Evolutionary conservation across 2,329 filamentous ascomycete species (phyloP), one percentile per base, ranked within the genome.

Genomic region (Colletotrichum siamense): DNA sequence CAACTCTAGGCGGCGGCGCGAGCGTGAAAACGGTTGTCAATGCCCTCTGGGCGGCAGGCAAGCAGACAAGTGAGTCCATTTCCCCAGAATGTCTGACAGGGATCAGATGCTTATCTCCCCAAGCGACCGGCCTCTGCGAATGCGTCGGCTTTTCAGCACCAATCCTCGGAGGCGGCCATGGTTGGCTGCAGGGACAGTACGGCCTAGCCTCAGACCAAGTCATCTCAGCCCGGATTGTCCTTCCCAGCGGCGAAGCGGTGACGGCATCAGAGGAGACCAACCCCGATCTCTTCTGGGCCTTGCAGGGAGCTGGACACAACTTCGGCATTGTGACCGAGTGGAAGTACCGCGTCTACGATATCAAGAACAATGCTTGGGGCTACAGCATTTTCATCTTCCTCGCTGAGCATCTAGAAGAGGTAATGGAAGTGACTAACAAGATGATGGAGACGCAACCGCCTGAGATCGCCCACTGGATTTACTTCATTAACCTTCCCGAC

Each of bases 221-320:
- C 26, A 32, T 84, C 18, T 84, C 82, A 2, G 75, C 82, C 12
- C 78, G 80, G 16, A 71, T 84, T 4, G 81, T 85, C n/a, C 77
- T 79, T 4, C 74, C 82, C 22, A 79, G 79, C 49, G 81, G 82
- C 16, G 72, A 72, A 22, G 77, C 79, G 6, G 71, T 80, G 22
- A 80, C 77, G 6, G 81, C 82, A 6, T 81, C 79, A 10, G 62
- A 70, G 5, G 70, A 69, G 7, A 78, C 79, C 28, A 79, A 85
- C 62, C 18, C 77, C 6, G 87, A 89, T 77, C 79, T 90, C 0
- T 83, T 89, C 77, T 90, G 88, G 88, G 88, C 86, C 18, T 79
- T 90, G 1, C 87, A 83, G 80, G 89, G 89, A n/a, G 89, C 88
- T 3, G 88, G 87, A 3, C 87, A 86, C 18, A 90, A 90, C 77